Evolutionary conservation across 2,329 filamentous ascomycete species (phyloP).

Genomic region (Xylariaceae sp.): DNA sequence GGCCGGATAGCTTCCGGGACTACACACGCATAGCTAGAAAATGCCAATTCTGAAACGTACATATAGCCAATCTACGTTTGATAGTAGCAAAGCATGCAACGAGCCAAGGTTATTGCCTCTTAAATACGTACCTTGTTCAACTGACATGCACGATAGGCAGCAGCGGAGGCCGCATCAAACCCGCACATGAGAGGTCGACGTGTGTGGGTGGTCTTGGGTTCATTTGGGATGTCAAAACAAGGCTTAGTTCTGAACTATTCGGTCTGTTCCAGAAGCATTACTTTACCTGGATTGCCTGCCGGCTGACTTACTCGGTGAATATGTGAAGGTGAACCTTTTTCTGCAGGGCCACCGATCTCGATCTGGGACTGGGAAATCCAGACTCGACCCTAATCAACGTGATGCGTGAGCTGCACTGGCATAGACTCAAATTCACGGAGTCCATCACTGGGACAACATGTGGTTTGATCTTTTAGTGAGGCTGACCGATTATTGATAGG

Average conservation of each 20-base stretch:
- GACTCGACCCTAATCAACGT: too few relatives aligned
- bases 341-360: too few relatives aligned
- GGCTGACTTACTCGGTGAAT: constrained; percentile 12
- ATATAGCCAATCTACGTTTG: background rate
- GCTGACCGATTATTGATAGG: constrained; percentile 14
- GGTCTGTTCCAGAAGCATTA: constrained; percentile 3
- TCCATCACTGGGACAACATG: too few relatives aligned
- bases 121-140: constrained; percentile 1
- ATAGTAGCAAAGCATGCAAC: constrained; percentile 1
- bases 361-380: too few relatives aligned
- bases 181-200: background rate
- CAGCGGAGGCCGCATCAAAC: constrained; percentile 14
- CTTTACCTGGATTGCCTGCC: constrained; percentile 7
- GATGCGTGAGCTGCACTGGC: too few relatives aligned
- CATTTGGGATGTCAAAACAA: background rate
- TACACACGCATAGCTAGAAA: background rate
- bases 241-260: background rate
- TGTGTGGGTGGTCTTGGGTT: constrained; percentile 1
- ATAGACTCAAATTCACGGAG: too few relatives aligned
- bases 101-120: constrained; percentile 14
- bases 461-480: constrained; percentile 3
- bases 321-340: constrained; percentile 1
- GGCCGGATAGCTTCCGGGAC: constrained; percentile 10
- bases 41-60: constrained; percentile 1
- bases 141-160: constrained; percentile 4